Conservation (phyloP, 108 stramenopile genomes). For the Cylindrotheca closterium region DNA sequence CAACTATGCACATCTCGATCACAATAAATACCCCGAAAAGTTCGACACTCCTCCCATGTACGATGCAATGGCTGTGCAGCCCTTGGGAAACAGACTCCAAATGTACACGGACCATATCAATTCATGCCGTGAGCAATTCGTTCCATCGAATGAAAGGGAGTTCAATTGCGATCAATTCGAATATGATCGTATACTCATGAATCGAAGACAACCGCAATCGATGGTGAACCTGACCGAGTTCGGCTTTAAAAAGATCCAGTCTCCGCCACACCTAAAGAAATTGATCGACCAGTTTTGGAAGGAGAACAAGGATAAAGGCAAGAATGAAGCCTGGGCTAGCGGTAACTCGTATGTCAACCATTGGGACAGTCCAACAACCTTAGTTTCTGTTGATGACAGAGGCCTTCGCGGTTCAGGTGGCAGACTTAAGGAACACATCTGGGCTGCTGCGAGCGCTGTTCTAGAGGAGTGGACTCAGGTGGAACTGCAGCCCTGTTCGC, state of each 20-base stretch:
- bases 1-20: constrained; percentile 42
- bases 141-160: constrained; percentile 5
- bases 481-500: constrained; percentile 55
- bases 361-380: constrained; percentile 15
- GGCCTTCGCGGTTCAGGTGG: constrained; percentile 39
- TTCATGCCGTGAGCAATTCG: constrained; percentile 33
- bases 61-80: constrained; percentile 26
- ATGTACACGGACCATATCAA: constrained; percentile 38
- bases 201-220: constrained; percentile 31
- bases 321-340: constrained; percentile 47
- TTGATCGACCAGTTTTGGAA: constrained; percentile 53
- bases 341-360: constrained; percentile 43
- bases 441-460: constrained; percentile 42
- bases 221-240: constrained; percentile 35
- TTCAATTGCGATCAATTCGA: constrained; percentile 46
- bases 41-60: constrained; percentile 15
- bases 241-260: constrained; percentile 51
- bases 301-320: constrained; percentile 28
- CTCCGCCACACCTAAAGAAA: constrained; percentile 36
- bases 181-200: constrained; percentile 54
- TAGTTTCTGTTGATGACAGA: constrained; percentile 46
- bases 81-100: constrained; percentile 41
- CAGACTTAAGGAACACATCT: constrained; percentile 34
- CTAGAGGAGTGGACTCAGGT: constrained; percentile 71
- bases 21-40: constrained; percentile 9